Evolutionary conservation across 352 stramenopile genomes (phyloP).

Genomic region (Globisporangium okanoganense): DNA sequence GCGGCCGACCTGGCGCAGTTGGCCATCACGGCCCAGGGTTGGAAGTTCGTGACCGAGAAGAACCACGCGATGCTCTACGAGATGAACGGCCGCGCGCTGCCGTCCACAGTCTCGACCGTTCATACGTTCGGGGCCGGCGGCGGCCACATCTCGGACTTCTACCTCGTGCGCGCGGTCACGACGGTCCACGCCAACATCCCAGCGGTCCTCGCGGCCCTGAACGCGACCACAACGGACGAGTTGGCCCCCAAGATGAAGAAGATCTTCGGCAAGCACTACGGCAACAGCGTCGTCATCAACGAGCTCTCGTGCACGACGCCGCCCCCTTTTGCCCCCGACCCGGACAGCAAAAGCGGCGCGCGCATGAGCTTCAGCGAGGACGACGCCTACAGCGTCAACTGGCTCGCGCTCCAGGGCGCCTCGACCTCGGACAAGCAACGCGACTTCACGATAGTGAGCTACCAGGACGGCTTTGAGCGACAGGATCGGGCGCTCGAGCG

Average conservation of each 20-base stretch:
- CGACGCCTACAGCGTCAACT: constrained; percentile 67
- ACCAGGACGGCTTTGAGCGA: constrained; percentile 59
- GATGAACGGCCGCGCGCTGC: constrained; percentile 47
- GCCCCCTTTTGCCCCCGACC: constrained; percentile 37
- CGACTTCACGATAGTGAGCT: constrained; percentile 71
- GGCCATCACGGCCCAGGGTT: constrained; percentile 35
- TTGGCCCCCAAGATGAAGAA: constrained; percentile 54
- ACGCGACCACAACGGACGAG: constrained; percentile 37
- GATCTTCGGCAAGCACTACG: constrained; percentile 55
- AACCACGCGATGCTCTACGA: constrained; percentile 59
- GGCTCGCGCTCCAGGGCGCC: constrained; percentile 43
- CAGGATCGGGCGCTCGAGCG: constrained; percentile 28
- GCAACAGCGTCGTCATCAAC: constrained; percentile 49
- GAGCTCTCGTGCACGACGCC: constrained; percentile 57
- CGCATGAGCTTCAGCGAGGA: constrained; percentile 45
- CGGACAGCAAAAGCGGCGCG: constrained; percentile 15
- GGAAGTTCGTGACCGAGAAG: constrained; percentile 48
- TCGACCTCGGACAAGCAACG: constrained; percentile 35
- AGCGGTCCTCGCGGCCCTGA: constrained; percentile 41
- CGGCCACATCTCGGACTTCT: constrained; percentile 54
- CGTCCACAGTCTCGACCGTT: constrained; percentile 33
- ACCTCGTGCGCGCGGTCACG: constrained; percentile 59
- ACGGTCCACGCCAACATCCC: constrained; percentile 45
- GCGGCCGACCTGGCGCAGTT: constrained; percentile 51
- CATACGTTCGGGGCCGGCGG: constrained; percentile 43